These are phyloP conservation scores for Colletotrichum magnum DNA, from an alignment of 2,329 filamentous ascomycete species.

Conservation along the genomic window DNA sequence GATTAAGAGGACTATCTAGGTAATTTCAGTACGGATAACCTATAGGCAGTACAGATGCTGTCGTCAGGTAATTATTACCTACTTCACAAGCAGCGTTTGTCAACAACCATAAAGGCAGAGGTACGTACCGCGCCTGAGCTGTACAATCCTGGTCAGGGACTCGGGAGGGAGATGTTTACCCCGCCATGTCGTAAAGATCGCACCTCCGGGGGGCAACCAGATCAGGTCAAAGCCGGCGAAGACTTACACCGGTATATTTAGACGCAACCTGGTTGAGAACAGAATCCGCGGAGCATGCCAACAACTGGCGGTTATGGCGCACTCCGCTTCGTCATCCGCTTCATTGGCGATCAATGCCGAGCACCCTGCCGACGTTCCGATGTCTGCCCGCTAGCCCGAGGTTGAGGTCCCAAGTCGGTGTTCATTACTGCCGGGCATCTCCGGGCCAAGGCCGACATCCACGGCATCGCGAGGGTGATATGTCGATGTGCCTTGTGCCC, in stretches of 20 bases:
- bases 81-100: not conserved
- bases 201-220: not conserved
- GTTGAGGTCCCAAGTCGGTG: conserved; percentile 11
- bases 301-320: no score
- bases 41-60: not conserved
- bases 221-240: conserved; percentile 27
- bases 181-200: conserved; percentile 20
- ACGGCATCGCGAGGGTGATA: conserved; percentile 4
- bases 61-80: conserved; percentile 19
- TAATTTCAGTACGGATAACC: no score
- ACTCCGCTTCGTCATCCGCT: conserved; percentile 1
- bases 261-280: no score
- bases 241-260: not conserved
- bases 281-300: no score
- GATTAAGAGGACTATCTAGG: no score
- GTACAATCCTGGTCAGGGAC: not conserved
- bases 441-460: conserved; percentile 18
- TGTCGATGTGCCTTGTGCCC: not conserved
- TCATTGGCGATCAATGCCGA: conserved; percentile 10
- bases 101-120: not conserved
- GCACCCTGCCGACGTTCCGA: conserved; percentile 20
- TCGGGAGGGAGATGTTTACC: conserved; percentile 5
- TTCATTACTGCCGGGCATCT: conserved; percentile 17
- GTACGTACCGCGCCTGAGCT: conserved; percentile 7
- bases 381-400: conserved; percentile 28